A percentile compares a stretch with the other conserved stretches of the same genome.
phyloP scores from a whole-genome alignment of 2,329 filamentous ascomycete genomes.

The Fusarium paranaense region DNA sequence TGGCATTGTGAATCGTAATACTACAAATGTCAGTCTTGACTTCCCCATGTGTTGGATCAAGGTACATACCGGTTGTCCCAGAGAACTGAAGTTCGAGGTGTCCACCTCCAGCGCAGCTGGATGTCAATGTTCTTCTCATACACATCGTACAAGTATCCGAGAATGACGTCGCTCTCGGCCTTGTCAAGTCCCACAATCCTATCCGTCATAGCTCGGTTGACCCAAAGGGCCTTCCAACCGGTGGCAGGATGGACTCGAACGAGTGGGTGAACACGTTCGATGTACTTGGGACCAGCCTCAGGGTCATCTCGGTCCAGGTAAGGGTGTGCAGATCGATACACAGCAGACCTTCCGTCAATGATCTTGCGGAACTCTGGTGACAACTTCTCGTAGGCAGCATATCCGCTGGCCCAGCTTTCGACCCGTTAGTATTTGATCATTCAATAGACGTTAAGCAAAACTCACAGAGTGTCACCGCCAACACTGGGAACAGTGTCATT shows the following conservation, averaged over 20 bases:
- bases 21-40: slow-evolving; percentile 46
- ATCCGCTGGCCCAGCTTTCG: slow-evolving; percentile 72
- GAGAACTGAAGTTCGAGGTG: slow-evolving; percentile 71
- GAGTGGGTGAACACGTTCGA: slow-evolving; percentile 76
- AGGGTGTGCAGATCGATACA: slow-evolving; percentile 74
- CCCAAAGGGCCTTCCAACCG: slow-evolving; percentile 79
- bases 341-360: slow-evolving; percentile 74
- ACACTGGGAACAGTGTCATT: slow-evolving; percentile 74
- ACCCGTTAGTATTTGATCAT: not conserved
- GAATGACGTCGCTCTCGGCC: slow-evolving; percentile 75
- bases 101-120: slow-evolving; percentile 79
- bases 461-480: slow-evolving; percentile 74
- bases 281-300: slow-evolving; percentile 69
- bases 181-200: slow-evolving; percentile 77
- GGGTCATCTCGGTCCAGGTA: slow-evolving; percentile 75
- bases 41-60: not conserved
- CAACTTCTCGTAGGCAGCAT: slow-evolving; percentile 79
- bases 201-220: slow-evolving; percentile 77
- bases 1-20: slow-evolving; percentile 80
- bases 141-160: slow-evolving; percentile 75
- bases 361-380: slow-evolving; percentile 77
- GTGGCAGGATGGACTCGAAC: slow-evolving; percentile 79
- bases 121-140: slow-evolving; percentile 79
- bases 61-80: slow-evolving; percentile 74
- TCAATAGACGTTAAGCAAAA: not conserved